phyloP scores from a whole-genome alignment of 1,284 basidiomycete species.

The Ustanciosporium gigantosporum region DNA sequence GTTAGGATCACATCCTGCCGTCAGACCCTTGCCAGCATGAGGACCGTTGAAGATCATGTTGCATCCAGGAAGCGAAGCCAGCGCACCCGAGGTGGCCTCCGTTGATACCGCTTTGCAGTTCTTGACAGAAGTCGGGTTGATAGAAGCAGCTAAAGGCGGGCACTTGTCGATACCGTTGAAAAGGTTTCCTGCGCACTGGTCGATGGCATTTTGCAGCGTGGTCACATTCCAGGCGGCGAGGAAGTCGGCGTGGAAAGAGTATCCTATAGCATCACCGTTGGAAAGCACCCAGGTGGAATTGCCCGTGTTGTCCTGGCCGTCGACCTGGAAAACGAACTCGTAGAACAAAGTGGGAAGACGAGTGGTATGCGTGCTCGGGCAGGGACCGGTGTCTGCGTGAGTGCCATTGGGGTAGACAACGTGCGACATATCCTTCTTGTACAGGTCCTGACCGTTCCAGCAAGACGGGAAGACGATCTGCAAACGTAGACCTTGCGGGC shows the following conservation, averaged over 20 bases:
- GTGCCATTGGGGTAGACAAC: conserved; percentile 60
- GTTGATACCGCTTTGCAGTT: conserved; percentile 7
- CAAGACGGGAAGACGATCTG: conserved; percentile 65
- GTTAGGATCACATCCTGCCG: conserved; percentile 18
- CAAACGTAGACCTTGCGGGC: conserved; percentile 61
- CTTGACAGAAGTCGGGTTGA: conserved; percentile 8
- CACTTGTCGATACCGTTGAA: conserved; percentile 64
- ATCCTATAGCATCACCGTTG: conserved; percentile 50
- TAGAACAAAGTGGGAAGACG: conserved; percentile 66
- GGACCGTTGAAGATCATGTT: conserved; percentile 41
- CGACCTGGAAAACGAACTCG: conserved; percentile 59
- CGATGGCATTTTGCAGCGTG: conserved; percentile 65
- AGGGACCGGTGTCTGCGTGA: conserved; percentile 64
- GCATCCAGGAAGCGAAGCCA: conserved; percentile 35
- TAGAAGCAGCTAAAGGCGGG: conserved; percentile 21
- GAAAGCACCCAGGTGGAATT: conserved; percentile 23
- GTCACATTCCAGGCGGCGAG: conserved; percentile 62
- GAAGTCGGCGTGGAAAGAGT: conserved; percentile 66
- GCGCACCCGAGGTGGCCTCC: conserved; percentile 3
- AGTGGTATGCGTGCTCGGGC: conserved; percentile 65
- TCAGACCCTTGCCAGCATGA: conserved; percentile 25
- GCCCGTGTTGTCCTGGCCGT: conserved; percentile 4
- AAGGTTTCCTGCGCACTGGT: conserved; percentile 64
- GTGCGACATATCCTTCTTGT: conserved; percentile 63
- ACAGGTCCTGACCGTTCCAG: conserved; percentile 66